These are phyloP conservation scores for Mycena kentingensis DNA, from an alignment of 768 basidiomycete genomes.

Conservation along the genomic window DNA sequence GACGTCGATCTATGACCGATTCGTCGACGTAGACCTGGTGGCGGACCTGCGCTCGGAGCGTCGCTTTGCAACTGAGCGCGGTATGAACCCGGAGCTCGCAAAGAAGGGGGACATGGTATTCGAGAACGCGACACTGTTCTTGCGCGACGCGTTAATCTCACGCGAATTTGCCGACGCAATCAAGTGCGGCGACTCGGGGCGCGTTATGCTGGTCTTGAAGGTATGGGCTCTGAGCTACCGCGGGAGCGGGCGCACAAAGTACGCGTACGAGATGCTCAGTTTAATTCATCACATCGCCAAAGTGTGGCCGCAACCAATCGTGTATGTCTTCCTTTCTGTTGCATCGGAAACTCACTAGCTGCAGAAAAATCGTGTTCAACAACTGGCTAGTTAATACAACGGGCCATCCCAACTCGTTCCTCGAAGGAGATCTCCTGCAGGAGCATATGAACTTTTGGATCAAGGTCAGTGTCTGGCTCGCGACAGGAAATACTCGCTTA, in stretches of 20 bases:
- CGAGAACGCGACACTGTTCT: conserved; percentile 31
- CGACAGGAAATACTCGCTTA: not conserved
- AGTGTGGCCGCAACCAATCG: conserved; percentile 29
- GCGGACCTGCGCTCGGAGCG: conserved; percentile 18
- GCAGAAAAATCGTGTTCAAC: conserved; percentile 26
- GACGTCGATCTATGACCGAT: not conserved
- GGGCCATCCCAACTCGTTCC: not conserved
- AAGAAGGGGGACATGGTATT: conserved; percentile 24
- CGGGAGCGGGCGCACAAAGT: conserved; percentile 30
- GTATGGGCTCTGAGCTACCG: conserved; percentile 26
- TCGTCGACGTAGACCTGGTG: conserved; percentile 11
- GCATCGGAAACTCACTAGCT: not conserved
- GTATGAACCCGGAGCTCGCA: not conserved
- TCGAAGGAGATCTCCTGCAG: not conserved
- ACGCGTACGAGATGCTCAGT: conserved; percentile 33
- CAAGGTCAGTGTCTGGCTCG: not conserved
- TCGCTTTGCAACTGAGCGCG: conserved; percentile 7
- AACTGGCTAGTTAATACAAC: not conserved
- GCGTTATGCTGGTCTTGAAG: conserved; percentile 27
- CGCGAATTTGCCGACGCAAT: conserved; percentile 31
- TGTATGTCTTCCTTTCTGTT: not conserved
- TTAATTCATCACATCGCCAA: conserved; percentile 30
- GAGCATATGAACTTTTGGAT: conserved; percentile 8
- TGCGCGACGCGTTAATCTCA: conserved; percentile 29
- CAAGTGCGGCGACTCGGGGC: conserved; percentile 33